phyloP scores from a whole-genome alignment of 148 eudicot species.

The Talinum fruticosum region DNA sequence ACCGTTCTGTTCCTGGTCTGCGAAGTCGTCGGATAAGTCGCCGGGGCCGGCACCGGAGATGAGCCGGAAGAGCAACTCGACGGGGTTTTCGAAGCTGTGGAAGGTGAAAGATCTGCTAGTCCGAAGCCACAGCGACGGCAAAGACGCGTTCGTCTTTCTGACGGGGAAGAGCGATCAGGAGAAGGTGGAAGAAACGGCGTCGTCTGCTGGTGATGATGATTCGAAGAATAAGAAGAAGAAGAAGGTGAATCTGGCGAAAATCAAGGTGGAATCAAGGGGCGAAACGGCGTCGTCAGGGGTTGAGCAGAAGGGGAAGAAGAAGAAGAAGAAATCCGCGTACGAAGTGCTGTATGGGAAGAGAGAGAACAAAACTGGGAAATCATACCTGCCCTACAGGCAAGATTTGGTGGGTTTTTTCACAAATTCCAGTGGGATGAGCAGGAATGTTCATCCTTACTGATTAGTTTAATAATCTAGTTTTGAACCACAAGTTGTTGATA shows the following conservation, averaged over 20 bases:
- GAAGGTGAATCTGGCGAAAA: neutral
- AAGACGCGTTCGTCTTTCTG: slow-evolving; percentile 72
- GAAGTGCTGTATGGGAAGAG: slow-evolving; percentile 56
- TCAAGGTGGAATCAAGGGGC: neutral
- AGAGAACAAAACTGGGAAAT: slow-evolving; percentile 41
- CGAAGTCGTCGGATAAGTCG: slow-evolving; percentile 20
- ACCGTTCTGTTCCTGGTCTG: slow-evolving; percentile 48
- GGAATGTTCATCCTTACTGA: slow-evolving; percentile 84
- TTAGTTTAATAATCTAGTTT: neutral
- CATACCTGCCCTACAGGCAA: slow-evolving; percentile 81
- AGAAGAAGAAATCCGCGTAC: slow-evolving; percentile 39
- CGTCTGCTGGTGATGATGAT: slow-evolving; percentile 13
- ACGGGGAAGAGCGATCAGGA: slow-evolving; percentile 14
- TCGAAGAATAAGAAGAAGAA: slow-evolving; percentile 8
- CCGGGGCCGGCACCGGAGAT: slow-evolving; percentile 37
- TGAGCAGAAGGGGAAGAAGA: slow-evolving; percentile 16
- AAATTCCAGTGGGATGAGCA: slow-evolving; percentile 58
- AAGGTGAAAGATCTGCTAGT: slow-evolving; percentile 52
- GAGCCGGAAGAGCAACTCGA: slow-evolving; percentile 82
- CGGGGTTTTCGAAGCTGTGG: slow-evolving; percentile 86
- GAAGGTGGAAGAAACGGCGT: slow-evolving; percentile 8
- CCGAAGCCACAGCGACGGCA: slow-evolving; percentile 78
- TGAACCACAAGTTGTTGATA: neutral
- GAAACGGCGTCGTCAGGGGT: neutral
- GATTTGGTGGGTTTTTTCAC: slow-evolving; percentile 87